Evolutionary conservation across 805 yeast species (phyloP).

Genomic region (Hagleromyces aurorensis): DNA sequence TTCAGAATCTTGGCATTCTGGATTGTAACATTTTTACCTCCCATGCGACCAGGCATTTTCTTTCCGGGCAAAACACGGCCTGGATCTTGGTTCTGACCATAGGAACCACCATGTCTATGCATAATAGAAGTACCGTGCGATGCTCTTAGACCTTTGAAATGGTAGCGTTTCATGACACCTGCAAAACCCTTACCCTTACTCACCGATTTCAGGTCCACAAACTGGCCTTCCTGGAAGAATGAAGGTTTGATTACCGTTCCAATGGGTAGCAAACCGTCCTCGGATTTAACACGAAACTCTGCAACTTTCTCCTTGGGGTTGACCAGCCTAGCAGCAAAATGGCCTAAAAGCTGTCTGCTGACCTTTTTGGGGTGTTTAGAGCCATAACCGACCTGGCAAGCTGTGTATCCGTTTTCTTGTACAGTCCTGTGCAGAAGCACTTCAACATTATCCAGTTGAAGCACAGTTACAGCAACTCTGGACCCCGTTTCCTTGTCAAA

Average conservation of each 20-base stretch:
- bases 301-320: constrained; percentile 70
- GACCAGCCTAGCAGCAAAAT: constrained; percentile 68
- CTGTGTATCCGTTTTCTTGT: constrained; percentile 70
- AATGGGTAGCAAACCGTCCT: constrained; percentile 56
- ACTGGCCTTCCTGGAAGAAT: constrained; percentile 76
- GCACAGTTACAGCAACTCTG: constrained; percentile 74
- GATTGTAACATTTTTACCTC: constrained; percentile 63
- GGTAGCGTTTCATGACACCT: constrained; percentile 96
- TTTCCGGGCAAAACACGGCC: constrained; percentile 95
- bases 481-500: constrained; percentile 59
- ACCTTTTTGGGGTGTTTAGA: constrained; percentile 54
- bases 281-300: constrained; percentile 73
- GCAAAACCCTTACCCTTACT: constrained; percentile 95
- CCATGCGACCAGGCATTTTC: constrained; percentile 98
- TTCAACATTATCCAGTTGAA: constrained; percentile 83
- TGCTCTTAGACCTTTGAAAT: constrained; percentile 82
- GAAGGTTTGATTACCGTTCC: constrained; percentile 79
- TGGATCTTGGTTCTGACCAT: constrained; percentile 92
- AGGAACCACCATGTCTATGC: constrained; percentile 95
- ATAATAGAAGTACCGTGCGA: constrained; percentile 92
- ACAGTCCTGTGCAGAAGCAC: constrained; percentile 66
- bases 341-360: constrained; percentile 61
- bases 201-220: constrained; percentile 69
- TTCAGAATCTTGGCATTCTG: constrained; percentile 71
- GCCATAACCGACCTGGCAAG: constrained; percentile 85